Evolutionary conservation across 768 basidiomycete genomes (phyloP).

Genomic region (Coprinellus micaceus): DNA sequence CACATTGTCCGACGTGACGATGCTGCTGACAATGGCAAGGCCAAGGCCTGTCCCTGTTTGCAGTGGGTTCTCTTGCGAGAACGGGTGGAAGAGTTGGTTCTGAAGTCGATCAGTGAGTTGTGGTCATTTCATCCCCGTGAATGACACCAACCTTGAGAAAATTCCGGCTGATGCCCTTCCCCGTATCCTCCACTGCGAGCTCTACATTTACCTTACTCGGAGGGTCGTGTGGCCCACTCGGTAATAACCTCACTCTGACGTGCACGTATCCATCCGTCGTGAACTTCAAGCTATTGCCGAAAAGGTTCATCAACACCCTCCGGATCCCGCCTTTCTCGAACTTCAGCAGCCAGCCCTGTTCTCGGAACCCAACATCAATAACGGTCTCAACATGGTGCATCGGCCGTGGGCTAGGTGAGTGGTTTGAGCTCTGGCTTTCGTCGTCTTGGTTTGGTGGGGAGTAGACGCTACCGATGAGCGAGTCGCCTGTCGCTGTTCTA

Average conservation of each 20-base stretch:
- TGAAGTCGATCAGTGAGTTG: constrained; percentile 22
- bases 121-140: no score
- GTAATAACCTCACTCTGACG: constrained; percentile 73
- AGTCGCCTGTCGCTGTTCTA: constrained; percentile 63
- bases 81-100: constrained; percentile 96
- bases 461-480: constrained; percentile 90
- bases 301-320: constrained; percentile 89
- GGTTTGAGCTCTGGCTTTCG: no score
- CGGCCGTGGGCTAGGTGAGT: constrained; percentile 17
- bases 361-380: constrained; percentile 75
- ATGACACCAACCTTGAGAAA: constrained; percentile 78
- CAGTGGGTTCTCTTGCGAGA: constrained; percentile 93
- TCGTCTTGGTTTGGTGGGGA: constrained; percentile 69
- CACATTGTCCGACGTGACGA: constrained; percentile 80
- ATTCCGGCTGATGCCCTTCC: constrained; percentile 91
- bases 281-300: constrained; percentile 93
- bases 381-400: constrained; percentile 76
- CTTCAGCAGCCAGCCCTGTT: constrained; percentile 80
- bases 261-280: constrained; percentile 85
- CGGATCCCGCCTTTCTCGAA: constrained; percentile 93
- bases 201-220: constrained; percentile 71
- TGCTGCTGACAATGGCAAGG: constrained; percentile 92
- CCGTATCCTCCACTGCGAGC: constrained; percentile 82
- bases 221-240: constrained; percentile 48
- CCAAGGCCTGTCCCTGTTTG: constrained; percentile 93